Percentiles rank a stretch among this genome's conserved stretches.
Conservation (phyloP, 352 stramenopile species). For the Aphanomyces invadans region DNA sequence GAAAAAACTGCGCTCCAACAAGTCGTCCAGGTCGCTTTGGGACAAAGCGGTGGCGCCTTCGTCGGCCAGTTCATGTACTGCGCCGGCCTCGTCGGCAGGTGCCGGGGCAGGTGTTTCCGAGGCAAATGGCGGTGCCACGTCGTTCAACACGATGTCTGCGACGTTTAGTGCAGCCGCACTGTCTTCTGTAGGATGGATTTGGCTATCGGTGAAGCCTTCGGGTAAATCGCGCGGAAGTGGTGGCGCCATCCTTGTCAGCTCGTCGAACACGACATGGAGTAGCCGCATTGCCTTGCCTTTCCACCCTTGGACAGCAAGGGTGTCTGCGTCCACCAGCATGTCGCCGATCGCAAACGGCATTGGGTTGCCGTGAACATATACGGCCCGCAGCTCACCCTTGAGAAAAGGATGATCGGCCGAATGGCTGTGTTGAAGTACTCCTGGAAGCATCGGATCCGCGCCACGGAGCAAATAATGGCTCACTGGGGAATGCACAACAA, state of each 20-base stretch:
- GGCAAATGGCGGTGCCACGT: constrained; percentile 28
- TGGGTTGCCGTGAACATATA: constrained; percentile 70
- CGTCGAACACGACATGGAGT: constrained; percentile 62
- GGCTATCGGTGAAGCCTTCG: constrained; percentile 22
- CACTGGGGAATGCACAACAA: constrained; percentile 68
- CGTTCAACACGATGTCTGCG: constrained; percentile 34
- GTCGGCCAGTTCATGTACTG: constrained; percentile 22
- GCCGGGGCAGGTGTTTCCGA: not conserved
- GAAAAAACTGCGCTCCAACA: constrained; percentile 52
- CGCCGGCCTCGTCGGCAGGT: constrained; percentile 16
- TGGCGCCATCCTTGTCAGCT: constrained; percentile 66
- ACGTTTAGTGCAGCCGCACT: constrained; percentile 27
- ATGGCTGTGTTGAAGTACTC: constrained; percentile 51
- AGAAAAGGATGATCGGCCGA: constrained; percentile 47
- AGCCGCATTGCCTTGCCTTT: constrained; percentile 63
- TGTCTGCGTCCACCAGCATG: constrained; percentile 53
- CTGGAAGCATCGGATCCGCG: constrained; percentile 77
- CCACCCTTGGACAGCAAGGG: constrained; percentile 47
- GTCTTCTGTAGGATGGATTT: constrained; percentile 36
- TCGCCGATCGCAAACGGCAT: constrained; percentile 69
- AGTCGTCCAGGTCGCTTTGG: constrained; percentile 64
- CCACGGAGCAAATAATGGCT: constrained; percentile 74
- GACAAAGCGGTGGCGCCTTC: constrained; percentile 29
- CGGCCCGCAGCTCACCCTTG: constrained; percentile 56
- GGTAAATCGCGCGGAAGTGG: constrained; percentile 56